A percentile compares a stretch with the other conserved stretches of the same genome.
Evolutionary conservation across 352 stramenopile species (phyloP).

Genomic region (Thraustochytrium sp.): DNA sequence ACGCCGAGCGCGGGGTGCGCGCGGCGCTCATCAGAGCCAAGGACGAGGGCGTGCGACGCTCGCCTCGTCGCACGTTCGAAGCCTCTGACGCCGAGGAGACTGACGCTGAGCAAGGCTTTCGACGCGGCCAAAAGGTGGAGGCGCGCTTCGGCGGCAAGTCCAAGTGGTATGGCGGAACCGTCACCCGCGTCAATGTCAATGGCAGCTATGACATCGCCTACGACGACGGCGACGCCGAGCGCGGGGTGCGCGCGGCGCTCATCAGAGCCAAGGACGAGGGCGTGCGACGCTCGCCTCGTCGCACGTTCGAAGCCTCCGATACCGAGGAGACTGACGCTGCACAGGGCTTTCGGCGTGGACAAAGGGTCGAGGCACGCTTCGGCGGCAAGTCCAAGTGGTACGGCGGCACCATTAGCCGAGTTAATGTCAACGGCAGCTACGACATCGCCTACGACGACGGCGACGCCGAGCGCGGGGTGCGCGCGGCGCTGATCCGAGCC

Average conservation of each 20-base stretch:
- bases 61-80: background rate
- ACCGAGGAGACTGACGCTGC: background rate
- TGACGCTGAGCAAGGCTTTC: background rate
- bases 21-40: background rate
- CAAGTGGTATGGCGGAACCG: constrained; percentile 68
- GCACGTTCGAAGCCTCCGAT: background rate
- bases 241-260: constrained; percentile 45
- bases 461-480: constrained; percentile 59
- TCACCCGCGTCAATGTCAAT: constrained; percentile 59
- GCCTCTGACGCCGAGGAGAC: background rate
- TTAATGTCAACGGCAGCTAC: constrained; percentile 63
- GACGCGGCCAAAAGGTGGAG: constrained; percentile 58
- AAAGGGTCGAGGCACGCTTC: constrained; percentile 62
- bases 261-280: background rate
- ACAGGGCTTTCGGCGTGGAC: constrained; percentile 48
- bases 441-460: constrained; percentile 70
- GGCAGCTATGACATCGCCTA: constrained; percentile 68
- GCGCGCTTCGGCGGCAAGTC: constrained; percentile 61
- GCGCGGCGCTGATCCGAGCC: background rate
- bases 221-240: constrained; percentile 68
- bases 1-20: constrained; percentile 58
- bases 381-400: constrained; percentile 66
- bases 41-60: background rate
- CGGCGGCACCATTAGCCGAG: constrained; percentile 60
- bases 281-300: background rate